Evolutionary conservation across 495 filamentous ascomycete species (phyloP), one percentile per base, ranked within the genome.

Genomic region (Lophiostoma macrostomum): DNA sequence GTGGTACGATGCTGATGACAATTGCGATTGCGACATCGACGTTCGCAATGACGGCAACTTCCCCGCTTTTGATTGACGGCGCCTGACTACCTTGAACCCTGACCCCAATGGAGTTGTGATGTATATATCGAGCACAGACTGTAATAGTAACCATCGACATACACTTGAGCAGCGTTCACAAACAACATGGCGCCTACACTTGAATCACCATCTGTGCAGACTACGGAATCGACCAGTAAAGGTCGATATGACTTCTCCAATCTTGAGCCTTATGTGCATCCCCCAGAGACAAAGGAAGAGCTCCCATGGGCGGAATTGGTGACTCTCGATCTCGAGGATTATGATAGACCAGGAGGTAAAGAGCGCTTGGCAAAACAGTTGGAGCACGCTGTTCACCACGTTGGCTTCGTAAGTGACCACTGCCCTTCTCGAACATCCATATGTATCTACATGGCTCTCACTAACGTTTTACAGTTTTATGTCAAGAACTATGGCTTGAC

Each of bases 381-480:
- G 3, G 71, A 80, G n/a, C 75, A 83, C 62, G 80, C 80, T 5
- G 75, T 81, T 1, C 72, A 75, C 14, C 63, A 80, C 39, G 74
- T 81, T 29, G 78, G 77, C 69, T 45, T 66, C 68, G 44, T 47
- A 34, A 11, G 27, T 47, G 13, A 3, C 37, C 3, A 19, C 20
- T 13, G 10, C 16, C 27, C 8, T 30, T 16, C 11, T 20, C 28
- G 11, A 16, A 19, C 35, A 7, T 35, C 28, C 3, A 34, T 19
- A 18, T n/a, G n/a, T n/a, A n/a, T n/a, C n/a, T n/a, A n/a, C n/a
- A n/a, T n/a, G n/a, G n/a, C n/a, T n/a, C 12, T 34, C 35, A 23
- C 44, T 34, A 2, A 47, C 25, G 14, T 34, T 8, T 35, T 16
- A 20, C n/a, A 47, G 44, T 48, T 63, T 19, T 40, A 41, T 25